Conservation (phyloP, 2,329 filamentous ascomycete genomes). For the Polychaeton citri region DNA sequence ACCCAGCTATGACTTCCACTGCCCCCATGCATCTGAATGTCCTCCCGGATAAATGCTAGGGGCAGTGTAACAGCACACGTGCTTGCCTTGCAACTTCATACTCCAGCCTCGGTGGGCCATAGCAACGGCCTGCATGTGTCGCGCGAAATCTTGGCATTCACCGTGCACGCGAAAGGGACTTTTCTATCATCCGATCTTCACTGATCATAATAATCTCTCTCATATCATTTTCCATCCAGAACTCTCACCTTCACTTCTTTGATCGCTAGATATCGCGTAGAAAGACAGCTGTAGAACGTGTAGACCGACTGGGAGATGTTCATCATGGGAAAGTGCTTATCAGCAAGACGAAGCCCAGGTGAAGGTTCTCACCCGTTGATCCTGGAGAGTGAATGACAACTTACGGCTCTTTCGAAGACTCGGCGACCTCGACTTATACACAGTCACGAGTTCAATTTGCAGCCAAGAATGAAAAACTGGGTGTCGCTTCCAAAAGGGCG, state of each 20-base stretch:
- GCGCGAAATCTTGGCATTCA: background rate
- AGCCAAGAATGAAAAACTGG: conserved; percentile 52
- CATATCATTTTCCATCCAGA: no score
- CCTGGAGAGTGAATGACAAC: background rate
- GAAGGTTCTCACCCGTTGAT: background rate
- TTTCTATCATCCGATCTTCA: background rate
- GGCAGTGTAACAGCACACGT: no score
- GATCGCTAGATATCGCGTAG: background rate
- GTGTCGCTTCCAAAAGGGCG: no score
- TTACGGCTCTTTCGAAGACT: conserved; percentile 84
- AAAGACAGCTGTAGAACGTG: conserved; percentile 2
- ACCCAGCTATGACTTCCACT: no score
- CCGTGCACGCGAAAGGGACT: background rate
- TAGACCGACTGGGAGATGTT: conserved; percentile 1
- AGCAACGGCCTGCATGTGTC: background rate
- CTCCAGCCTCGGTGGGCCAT: background rate
- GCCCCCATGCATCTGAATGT: no score
- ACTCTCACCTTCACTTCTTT: background rate
- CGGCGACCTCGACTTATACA: conserved; percentile 48
- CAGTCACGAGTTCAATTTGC: conserved; percentile 81
- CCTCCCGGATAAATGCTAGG: no score
- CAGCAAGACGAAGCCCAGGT: background rate
- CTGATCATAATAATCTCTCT: no score
- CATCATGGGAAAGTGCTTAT: background rate
- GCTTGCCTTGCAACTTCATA: background rate